phyloP scores from a whole-genome alignment of 2,329 filamentous ascomycete species.

The Emericellopsis cladophorae region DNA sequence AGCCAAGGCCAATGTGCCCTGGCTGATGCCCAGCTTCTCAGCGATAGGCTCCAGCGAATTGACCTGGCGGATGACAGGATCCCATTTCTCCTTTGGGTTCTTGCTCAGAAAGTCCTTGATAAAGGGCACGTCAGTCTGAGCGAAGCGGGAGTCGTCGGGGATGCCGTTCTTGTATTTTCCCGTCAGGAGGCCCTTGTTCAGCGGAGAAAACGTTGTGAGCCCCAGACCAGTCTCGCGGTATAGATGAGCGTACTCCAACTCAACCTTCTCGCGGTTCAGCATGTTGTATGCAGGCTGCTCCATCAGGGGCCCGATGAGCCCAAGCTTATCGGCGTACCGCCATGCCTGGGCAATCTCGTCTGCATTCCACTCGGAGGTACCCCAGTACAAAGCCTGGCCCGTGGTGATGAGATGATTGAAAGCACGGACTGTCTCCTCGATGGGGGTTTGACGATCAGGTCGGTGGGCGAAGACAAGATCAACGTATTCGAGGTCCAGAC shows the following conservation, averaged over 20 bases:
- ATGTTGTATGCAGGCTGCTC: slow-evolving; percentile 59
- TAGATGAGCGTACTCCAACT: slow-evolving; percentile 46
- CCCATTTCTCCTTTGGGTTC: slow-evolving; percentile 36
- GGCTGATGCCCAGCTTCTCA: slow-evolving; percentile 46
- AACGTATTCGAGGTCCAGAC: slow-evolving; percentile 46
- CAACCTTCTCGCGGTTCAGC: slow-evolving; percentile 47
- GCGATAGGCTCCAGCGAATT: slow-evolving; percentile 49
- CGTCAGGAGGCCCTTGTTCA: slow-evolving; percentile 44
- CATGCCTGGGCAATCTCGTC: slow-evolving; percentile 53
- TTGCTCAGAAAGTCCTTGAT: slow-evolving; percentile 38
- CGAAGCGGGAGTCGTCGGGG: slow-evolving; percentile 45
- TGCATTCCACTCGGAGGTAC: slow-evolving; percentile 55
- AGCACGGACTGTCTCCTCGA: slow-evolving; percentile 57
- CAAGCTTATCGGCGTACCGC: slow-evolving; percentile 45
- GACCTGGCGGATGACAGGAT: slow-evolving; percentile 44
- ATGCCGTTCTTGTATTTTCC: slow-evolving; percentile 57
- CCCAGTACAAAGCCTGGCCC: slow-evolving; percentile 60
- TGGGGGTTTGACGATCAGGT: slow-evolving; percentile 53
- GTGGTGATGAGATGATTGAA: slow-evolving; percentile 59
- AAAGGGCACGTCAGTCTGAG: slow-evolving; percentile 41
- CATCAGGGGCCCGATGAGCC: slow-evolving; percentile 49
- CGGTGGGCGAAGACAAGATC: slow-evolving; percentile 60
- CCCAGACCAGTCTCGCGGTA: slow-evolving; percentile 48
- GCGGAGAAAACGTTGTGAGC: slow-evolving; percentile 49
- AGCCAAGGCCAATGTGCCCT: slow-evolving; percentile 39